Evolutionary conservation across 2,329 filamentous ascomycete genomes (phyloP).

Genomic region (Ceratocystis diversiconidia): DNA sequence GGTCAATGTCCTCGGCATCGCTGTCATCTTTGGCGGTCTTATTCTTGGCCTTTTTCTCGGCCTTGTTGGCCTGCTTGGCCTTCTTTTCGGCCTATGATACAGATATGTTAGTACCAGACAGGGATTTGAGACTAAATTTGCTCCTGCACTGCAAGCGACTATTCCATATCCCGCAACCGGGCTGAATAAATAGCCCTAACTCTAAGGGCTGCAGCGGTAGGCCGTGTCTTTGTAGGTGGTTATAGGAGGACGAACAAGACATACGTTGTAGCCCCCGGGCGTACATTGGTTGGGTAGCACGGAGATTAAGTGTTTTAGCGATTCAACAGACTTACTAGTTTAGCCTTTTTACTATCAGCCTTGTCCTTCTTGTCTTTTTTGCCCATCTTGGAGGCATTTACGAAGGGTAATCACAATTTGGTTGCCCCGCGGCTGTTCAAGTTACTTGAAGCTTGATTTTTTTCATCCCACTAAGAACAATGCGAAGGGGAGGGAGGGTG

Average conservation of each 20-base stretch:
- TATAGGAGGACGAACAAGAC: too few relatives aligned
- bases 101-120: not conserved
- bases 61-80: constrained; percentile 74
- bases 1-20: constrained; percentile 81
- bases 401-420: not conserved
- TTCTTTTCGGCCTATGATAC: constrained; percentile 43
- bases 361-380: constrained; percentile 36
- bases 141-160: not conserved
- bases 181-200: not conserved
- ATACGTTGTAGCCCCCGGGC: not conserved
- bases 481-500: too few relatives aligned
- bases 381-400: constrained; percentile 26
- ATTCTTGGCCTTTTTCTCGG: constrained; percentile 67
- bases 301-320: not conserved
- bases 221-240: not conserved
- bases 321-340: constrained; percentile 27
- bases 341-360: constrained; percentile 36
- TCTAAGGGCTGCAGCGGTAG: not conserved
- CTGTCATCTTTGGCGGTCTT: constrained; percentile 66
- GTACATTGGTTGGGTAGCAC: not conserved
- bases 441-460: too few relatives aligned
- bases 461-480: too few relatives aligned
- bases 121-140: not conserved
- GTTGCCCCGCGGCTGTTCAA: too few relatives aligned
- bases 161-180: not conserved